Conservation (phyloP, 768 basidiomycete genomes). For the Pholiota molesta region DNA sequence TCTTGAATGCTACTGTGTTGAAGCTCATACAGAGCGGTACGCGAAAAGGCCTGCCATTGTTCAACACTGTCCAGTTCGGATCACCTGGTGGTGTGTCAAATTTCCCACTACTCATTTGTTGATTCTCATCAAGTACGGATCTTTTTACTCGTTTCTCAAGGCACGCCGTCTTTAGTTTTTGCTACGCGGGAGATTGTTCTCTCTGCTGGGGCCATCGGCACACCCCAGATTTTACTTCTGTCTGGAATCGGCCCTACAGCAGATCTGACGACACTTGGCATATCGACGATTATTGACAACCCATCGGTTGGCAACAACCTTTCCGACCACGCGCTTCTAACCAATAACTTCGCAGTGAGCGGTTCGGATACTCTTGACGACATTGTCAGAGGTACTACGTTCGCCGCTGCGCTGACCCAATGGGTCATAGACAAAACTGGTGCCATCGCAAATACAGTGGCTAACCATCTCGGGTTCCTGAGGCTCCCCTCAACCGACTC, state of each 20-base stretch:
- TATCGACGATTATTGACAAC: slow-evolving; percentile 36
- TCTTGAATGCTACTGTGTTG: not conserved
- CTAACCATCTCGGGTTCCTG: not conserved
- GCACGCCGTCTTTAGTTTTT: slow-evolving; percentile 5
- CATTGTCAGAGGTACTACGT: not conserved
- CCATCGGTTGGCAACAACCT: slow-evolving; percentile 48
- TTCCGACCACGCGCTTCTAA: slow-evolving; percentile 36
- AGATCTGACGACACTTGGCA: slow-evolving; percentile 35
- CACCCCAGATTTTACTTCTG: slow-evolving; percentile 35
- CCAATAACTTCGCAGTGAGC: slow-evolving; percentile 25
- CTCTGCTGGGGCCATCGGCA: slow-evolving; percentile 35
- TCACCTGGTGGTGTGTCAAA: not conserved
- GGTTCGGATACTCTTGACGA: slow-evolving; percentile 4
- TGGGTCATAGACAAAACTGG: not conserved
- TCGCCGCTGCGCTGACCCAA: not conserved
- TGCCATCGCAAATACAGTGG: not conserved
- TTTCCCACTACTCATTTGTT: not conserved
- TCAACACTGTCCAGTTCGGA: not conserved
- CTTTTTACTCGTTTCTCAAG: not conserved
- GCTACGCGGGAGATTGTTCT: slow-evolving; percentile 37
- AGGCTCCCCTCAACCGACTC: not conserved
- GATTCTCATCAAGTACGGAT: not conserved
- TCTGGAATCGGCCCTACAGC: slow-evolving; percentile 44
- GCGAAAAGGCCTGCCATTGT: not conserved
- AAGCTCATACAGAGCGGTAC: not conserved